Evolutionary conservation across 306 rosid species (phyloP), one percentile per base, ranked within the genome.

Genomic region (Heteromeles arbutifolia): DNA sequence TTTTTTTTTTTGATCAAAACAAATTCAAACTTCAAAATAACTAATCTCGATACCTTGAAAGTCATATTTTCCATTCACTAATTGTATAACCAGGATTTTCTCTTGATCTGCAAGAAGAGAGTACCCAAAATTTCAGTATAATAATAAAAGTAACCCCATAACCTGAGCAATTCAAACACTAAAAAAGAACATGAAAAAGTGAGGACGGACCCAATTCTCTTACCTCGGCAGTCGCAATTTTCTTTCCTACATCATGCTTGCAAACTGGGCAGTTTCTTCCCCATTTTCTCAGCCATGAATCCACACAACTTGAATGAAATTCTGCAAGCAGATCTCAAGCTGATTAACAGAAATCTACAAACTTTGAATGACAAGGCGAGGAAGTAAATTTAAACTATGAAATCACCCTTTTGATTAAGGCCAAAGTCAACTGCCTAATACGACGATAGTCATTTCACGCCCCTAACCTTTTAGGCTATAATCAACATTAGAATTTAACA

Each of bases 211-310:
- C 56, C 15, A 14, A 28, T 24, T 78, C 22, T 4, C 73, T 76
- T 84, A 84, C 87, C 82, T 84, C 84, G 4, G 78, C 68, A 73
- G 29, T 52, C 48, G 13, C 74, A 54, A 17, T 53, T 77, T 84
- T 73, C 48, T 57, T 63, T 73, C 74, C 66, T 61, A 77, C 73
- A 68, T 84, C 87, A 69, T 43, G 84, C 80, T 84, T 84, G 82
- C 87, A 84, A 32, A 84, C 80, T 4, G 84, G 84, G 65, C 84
- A 84, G 79, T 70, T 80, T 34, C 84, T 43, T 4, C 87, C 87
- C 74, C 84, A 84, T 61, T 84, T 84, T 61, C 74, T 84, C 82
- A 84, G 76, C 87, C 87, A 84, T 7, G 62, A 80, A 62, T 73
- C 73, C 77, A 84, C 82, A 5, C 84, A 84, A 69, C 67, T 73